Conservation (phyloP, 805 yeast species). For the Nematodospora valgi region DNA sequence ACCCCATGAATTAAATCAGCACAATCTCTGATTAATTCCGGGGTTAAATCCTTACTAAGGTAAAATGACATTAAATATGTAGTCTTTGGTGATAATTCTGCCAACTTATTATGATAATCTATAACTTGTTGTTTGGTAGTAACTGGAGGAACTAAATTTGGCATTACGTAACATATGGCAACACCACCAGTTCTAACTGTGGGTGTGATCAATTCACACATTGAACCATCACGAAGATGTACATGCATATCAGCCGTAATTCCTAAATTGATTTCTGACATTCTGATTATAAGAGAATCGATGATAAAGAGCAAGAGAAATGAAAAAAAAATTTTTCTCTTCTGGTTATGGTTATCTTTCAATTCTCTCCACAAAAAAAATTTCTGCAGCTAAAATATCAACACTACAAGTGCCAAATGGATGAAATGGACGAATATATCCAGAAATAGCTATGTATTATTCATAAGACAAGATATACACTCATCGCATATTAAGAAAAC, state of each 20-base stretch:
- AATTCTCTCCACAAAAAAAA: constrained; percentile 1
- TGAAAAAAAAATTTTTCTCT: neutral
- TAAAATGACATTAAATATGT: constrained; percentile 91
- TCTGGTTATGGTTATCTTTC: constrained; percentile 1
- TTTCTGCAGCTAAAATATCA: no score
- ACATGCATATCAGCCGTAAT: constrained; percentile 91
- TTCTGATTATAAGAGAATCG: constrained; percentile 1
- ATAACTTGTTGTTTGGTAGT: constrained; percentile 70
- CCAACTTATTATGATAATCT: constrained; percentile 63
- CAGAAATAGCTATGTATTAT: no score
- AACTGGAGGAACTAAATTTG: constrained; percentile 90
- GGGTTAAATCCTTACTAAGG: constrained; percentile 73
- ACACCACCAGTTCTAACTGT: constrained; percentile 88
- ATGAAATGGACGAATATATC: no score
- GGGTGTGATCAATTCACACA: constrained; percentile 92
- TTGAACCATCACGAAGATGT: constrained; percentile 88
- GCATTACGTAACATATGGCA: constrained; percentile 92
- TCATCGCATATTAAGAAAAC: neutral
- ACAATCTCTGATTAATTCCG: constrained; percentile 79
- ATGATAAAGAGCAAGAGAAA: neutral
- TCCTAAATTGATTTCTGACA: constrained; percentile 51
- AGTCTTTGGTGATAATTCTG: constrained; percentile 70
- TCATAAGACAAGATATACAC: neutral
- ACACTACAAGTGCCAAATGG: no score
- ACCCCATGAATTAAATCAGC: constrained; percentile 75